Evolutionary conservation across 768 basidiomycete species (phyloP), one percentile per base, ranked within the genome.

Genomic region (Dentipellis fragilis): DNA sequence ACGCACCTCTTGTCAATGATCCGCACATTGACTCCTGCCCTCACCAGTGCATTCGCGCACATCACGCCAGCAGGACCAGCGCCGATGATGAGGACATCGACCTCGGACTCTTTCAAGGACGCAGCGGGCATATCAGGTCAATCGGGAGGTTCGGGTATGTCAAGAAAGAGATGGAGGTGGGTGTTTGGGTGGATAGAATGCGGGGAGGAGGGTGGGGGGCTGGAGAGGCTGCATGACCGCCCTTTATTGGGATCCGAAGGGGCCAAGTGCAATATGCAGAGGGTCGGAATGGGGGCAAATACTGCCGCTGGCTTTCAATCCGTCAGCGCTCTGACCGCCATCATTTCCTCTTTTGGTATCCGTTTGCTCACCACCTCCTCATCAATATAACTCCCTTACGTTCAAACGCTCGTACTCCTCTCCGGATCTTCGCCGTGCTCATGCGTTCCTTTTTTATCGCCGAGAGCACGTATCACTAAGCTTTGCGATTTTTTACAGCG

Each of bases 41-140:
- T 74, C 9, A 73, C 76, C 36, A 87, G 73, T 2, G 76, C 83
- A 63, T 84, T 82, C 22, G 79, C 80, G 57, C 81, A 84, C 84
- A 89, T 87, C 3, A 88, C 66, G 2, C 87, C 80, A 1, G 75
- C 71, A 3, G 77, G 78, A 7, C 82, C 83, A 4, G 83, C 83
- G 21, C 83, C 83, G 56, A 84, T 71, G 52, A 85, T 68, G 57
- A 85, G 72, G 17, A 84, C 82, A 64, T 85, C 82, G 54, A 81
- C 75, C 1, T 69, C 57, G n/a, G 71, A 71, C 57, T 73, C 70
- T 52, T 65, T 69, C 10, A 59, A 35, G 4, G 55, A 48, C 37
- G 55, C 10, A 34, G 23, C 10, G 19, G 34, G 55, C 22, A 23
- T 49, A 3, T 29, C 29, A 29, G 29, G 23, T 22, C 8, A 21